Conservation (phyloP, 495 filamentous ascomycete species). For the Articulospora tetracladia region DNA sequence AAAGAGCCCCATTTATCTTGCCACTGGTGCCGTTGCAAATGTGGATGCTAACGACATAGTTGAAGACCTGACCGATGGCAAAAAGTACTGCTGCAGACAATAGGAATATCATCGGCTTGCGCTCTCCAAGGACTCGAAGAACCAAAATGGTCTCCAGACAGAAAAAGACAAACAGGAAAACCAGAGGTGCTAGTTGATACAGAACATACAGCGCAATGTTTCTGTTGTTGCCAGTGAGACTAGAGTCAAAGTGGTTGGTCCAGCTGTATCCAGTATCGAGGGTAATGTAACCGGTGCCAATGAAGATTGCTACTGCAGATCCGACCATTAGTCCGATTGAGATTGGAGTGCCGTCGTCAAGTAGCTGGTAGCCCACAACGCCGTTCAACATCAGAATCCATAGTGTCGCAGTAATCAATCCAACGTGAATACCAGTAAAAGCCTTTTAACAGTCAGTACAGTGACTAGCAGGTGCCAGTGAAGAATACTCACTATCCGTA, state of each 20-base stretch:
- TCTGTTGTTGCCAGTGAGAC: slow-evolving; percentile 52
- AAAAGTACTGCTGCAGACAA: slow-evolving; percentile 71
- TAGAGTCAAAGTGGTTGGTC: slow-evolving; percentile 70
- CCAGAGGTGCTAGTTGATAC: slow-evolving; percentile 84
- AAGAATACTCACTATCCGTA: slow-evolving; percentile 57
- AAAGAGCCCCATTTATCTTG: slow-evolving; percentile 89
- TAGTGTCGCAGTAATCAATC: slow-evolving; percentile 76
- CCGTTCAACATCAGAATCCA: slow-evolving; percentile 95
- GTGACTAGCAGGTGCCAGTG: background rate
- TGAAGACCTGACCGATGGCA: slow-evolving; percentile 89
- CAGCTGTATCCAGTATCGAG: slow-evolving; percentile 89
- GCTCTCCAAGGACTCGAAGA: slow-evolving; percentile 77
- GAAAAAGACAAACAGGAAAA: slow-evolving; percentile 84
- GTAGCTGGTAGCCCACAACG: slow-evolving; percentile 84
- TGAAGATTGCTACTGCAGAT: slow-evolving; percentile 69
- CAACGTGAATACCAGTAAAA: slow-evolving; percentile 91
- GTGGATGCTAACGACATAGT: slow-evolving; percentile 88
- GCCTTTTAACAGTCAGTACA: slow-evolving; percentile 50
- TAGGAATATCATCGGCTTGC: slow-evolving; percentile 84
- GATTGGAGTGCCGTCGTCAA: slow-evolving; percentile 88
- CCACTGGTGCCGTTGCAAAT: slow-evolving; percentile 77
- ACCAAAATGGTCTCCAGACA: slow-evolving; percentile 79
- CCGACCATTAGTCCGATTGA: slow-evolving; percentile 71
- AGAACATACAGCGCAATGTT: slow-evolving; percentile 89
- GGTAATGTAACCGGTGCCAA: slow-evolving; percentile 93